A percentile compares a stretch with the other conserved stretches of the same genome.
Evolutionary conservation across 1,139 yeast genomes (phyloP).

Genomic region (Petasospora fabianii): DNA sequence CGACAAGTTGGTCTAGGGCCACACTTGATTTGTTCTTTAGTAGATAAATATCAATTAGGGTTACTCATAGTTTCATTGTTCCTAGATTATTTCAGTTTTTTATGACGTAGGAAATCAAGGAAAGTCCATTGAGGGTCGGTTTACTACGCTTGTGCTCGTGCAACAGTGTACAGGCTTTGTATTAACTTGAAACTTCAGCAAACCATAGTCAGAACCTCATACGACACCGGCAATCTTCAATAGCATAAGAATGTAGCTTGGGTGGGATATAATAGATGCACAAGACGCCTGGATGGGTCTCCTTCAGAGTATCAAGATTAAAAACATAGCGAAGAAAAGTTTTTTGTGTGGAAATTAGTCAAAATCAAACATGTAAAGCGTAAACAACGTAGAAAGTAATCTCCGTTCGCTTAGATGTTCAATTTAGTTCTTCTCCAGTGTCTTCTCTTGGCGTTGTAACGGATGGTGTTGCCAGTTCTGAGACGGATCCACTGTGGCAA

Average conservation of each 20-base stretch:
- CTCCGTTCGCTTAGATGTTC: conserved; percentile 80
- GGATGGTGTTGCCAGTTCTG: conserved; percentile 96
- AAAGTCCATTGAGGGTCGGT: too few species aligned
- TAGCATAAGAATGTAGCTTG: neutral
- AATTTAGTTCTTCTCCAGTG: conserved; percentile 99
- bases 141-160: neutral
- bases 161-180: conserved; percentile 24
- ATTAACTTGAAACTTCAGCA: conserved; percentile 7
- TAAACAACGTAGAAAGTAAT: too few species aligned
- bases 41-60: too few species aligned
- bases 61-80: too few species aligned
- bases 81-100: too few species aligned
- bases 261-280: neutral
- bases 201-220: neutral
- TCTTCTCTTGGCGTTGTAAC: conserved; percentile 99
- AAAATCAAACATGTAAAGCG: conserved; percentile 11
- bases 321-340: conserved; percentile 5
- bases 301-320: neutral
- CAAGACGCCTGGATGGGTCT: neutral
- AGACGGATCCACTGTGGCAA: conserved; percentile 99
- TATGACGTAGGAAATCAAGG: too few species aligned
- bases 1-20: too few species aligned
- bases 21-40: too few species aligned
- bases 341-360: conserved; percentile 3
- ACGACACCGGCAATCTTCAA: conserved; percentile 2